phyloP scores from a whole-genome alignment of 345 rosid genomes.

The Hibiscus tridactylites region DNA sequence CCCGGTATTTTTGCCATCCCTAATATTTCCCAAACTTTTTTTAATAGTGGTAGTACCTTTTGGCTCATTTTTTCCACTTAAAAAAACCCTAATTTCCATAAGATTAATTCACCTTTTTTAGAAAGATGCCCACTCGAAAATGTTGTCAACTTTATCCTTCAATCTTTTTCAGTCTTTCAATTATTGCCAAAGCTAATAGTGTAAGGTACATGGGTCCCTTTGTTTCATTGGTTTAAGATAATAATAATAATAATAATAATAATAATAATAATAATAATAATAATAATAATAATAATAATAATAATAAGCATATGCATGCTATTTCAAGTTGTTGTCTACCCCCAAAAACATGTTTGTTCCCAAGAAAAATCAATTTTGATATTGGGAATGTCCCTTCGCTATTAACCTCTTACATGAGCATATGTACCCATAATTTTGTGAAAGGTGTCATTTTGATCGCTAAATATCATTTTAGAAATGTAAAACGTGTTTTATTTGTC shows the following conservation, averaged over 20 bases:
- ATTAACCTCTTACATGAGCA: not conserved
- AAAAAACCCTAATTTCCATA: slow-evolving; percentile 5
- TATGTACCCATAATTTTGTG: slow-evolving; percentile 8
- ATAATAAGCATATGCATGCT: not conserved
- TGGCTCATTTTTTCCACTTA: no score
- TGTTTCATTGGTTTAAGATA: slow-evolving; percentile 1
- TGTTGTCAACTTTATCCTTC: slow-evolving; percentile 11
- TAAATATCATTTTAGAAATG: not conserved
- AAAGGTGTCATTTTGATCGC: not conserved
- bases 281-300: not conserved
- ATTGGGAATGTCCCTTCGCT: slow-evolving; percentile 2
- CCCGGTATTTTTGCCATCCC: no score
- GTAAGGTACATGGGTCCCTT: slow-evolving; percentile 14
- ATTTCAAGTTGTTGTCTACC: slow-evolving; percentile 11
- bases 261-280: no score
- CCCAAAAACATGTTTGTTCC: slow-evolving; percentile 1
- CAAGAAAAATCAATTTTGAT: no score
- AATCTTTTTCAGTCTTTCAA: slow-evolving; percentile 1
- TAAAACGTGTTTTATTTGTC: no score
- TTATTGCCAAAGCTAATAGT: slow-evolving; percentile 5
- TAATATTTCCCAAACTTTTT: slow-evolving; percentile 16
- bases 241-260: no score
- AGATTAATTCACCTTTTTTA: slow-evolving; percentile 1
- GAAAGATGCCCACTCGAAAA: slow-evolving; percentile 21
- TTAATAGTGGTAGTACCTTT: not conserved